Evolutionary conservation across 805 yeast genomes (phyloP).

Genomic region (Yamadazyma paraphyllophila): DNA sequence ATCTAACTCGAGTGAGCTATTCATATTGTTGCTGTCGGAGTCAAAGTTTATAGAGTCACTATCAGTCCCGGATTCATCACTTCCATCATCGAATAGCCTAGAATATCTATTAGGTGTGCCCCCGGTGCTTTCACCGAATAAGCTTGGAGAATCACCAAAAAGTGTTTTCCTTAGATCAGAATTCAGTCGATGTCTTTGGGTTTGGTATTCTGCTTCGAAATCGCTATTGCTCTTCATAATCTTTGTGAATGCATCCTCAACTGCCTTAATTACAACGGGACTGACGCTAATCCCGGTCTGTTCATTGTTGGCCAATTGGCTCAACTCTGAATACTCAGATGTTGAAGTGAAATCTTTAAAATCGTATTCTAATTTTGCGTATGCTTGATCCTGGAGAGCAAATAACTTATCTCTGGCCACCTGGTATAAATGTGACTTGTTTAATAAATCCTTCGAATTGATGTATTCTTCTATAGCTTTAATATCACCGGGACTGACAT

Average conservation of each 20-base stretch:
- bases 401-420: slow-evolving; percentile 62
- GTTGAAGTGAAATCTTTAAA: slow-evolving; percentile 11
- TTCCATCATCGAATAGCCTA: slow-evolving; percentile 34
- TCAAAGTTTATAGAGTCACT: slow-evolving; percentile 28
- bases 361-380: slow-evolving; percentile 46
- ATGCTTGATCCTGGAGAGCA: slow-evolving; percentile 53
- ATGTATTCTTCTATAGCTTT: slow-evolving; percentile 31
- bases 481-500: slow-evolving; percentile 1
- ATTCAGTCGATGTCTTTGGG: background rate
- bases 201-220: slow-evolving; percentile 2
- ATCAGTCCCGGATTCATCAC: slow-evolving; percentile 35
- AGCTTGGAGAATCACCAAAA: slow-evolving; percentile 25
- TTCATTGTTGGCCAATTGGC: slow-evolving; percentile 3
- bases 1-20: slow-evolving; percentile 16
- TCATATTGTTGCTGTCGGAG: slow-evolving; percentile 18
- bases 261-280: slow-evolving; percentile 51
- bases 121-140: slow-evolving; percentile 1
- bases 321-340: slow-evolving; percentile 6
- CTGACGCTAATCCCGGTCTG: slow-evolving; percentile 16
- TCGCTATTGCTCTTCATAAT: slow-evolving; percentile 38
- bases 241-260: slow-evolving; percentile 64
- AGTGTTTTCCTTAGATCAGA: slow-evolving; percentile 16
- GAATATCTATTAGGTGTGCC: slow-evolving; percentile 18
- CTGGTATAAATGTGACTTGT: slow-evolving; percentile 34
- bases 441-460: slow-evolving; percentile 12